Conservation (phyloP, 2,329 filamentous ascomycete species). For the Arthrobotrys entomopaga region DNA sequence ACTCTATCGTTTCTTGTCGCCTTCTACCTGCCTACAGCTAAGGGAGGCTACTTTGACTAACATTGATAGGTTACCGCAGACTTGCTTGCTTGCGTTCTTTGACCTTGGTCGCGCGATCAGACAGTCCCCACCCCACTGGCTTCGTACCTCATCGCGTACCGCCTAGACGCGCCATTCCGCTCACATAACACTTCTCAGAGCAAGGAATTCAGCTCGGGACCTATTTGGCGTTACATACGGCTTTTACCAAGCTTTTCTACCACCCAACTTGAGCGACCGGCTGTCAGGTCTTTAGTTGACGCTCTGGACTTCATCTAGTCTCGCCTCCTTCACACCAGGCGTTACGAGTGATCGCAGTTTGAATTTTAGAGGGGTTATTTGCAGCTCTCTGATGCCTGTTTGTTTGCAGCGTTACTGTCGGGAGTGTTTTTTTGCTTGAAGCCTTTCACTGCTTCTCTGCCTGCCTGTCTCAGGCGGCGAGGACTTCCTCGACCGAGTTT, state of each 20-base stretch:
- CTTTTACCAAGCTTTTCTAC: neutral
- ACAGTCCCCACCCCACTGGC: slow-evolving; percentile 18
- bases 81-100: neutral
- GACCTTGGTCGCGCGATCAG: slow-evolving; percentile 49
- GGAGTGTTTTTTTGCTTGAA: slow-evolving; percentile 14
- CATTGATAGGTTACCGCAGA: neutral
- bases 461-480: slow-evolving; percentile 49
- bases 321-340: neutral
- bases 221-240: neutral
- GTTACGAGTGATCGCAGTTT: neutral
- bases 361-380: slow-evolving; percentile 33
- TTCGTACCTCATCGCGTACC: slow-evolving; percentile 19
- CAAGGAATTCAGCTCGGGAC: neutral
- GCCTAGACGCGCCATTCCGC: slow-evolving; percentile 30
- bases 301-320: neutral
- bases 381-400: slow-evolving; percentile 51
- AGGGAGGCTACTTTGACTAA: neutral
- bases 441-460: slow-evolving; percentile 21
- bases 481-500: slow-evolving; percentile 33
- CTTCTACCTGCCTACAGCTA: neutral
- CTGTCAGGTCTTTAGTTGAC: slow-evolving; percentile 8
- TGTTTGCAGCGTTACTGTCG: slow-evolving; percentile 52
- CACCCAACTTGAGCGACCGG: neutral
- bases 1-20: slow-evolving; percentile 1
- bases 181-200: neutral